Base-by-base conservation (phyloP, 768 basidiomycete genomes). In the Leccinellum albellum region DNA sequence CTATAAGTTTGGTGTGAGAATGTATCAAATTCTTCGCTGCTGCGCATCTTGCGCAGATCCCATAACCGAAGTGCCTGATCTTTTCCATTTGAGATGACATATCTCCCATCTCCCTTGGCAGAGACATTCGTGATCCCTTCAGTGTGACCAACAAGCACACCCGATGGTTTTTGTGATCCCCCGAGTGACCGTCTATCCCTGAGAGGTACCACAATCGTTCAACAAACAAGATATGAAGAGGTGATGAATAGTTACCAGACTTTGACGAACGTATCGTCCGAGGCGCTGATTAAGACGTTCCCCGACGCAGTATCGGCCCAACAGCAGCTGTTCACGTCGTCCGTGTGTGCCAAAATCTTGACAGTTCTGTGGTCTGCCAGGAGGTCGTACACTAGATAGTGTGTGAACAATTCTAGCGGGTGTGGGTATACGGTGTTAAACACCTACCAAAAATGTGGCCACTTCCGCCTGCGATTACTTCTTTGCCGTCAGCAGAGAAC, bases 41-140 rank as follows among this genome's bases (percentile, higher is more conserved):
- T 86, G 42, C 86, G 79, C 96, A 98, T 98, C 73, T 88, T 94
- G 50, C 96, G 85, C 46, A 98, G 76, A 73, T 98, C 96, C 90
- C 96, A 98, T 23, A 98, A 74, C 7, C 94, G 85, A 50, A 94
- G 76, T 1, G 90, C 84, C 65, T 98, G 95, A 68, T 98, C 96
- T 73, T 98, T 98, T 35, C 94, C 94, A 66, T 98, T 98, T 17
- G 92, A 94, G 46, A 98, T 87, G 47, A 96, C 77, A 69, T 98
- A 98, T 57, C 96, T 86, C 9, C 96, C 96, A 66, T 98, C 96
- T 6, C 96, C 96, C 65, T 97, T 98, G 1, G 96, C 88, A 32
- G 93, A 89, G 14, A 97, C 94, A 61, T 92, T 91, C 6, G 96
- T 94, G 56, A 98, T 89, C 42, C 96, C 93, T 66, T 98, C 95